Evolutionary conservation across 2,329 filamentous ascomycete genomes (phyloP).

Genomic region (Metarhizium album): DNA sequence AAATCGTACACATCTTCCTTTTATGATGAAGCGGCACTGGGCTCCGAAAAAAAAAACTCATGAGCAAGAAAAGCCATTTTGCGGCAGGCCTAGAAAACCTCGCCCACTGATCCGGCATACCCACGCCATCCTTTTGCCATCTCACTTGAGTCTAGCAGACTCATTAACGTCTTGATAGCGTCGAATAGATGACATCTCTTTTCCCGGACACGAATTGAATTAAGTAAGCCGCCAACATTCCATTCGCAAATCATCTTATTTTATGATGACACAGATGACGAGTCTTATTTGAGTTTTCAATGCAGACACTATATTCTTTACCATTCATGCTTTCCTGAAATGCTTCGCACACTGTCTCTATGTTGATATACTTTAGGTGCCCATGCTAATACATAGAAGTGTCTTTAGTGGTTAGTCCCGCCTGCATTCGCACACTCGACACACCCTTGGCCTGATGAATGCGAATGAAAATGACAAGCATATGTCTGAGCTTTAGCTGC

Average conservation of each 20-base stretch:
- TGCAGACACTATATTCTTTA: slow-evolving; percentile 56
- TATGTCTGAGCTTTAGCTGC: slow-evolving; percentile 74
- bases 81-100: slow-evolving; percentile 99
- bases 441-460: slow-evolving; percentile 58
- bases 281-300: slow-evolving; percentile 66
- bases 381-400: slow-evolving; percentile 13
- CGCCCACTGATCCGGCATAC: slow-evolving; percentile 67
- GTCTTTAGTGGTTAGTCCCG: slow-evolving; percentile 13
- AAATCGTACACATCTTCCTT: slow-evolving; percentile 17
- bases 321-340: slow-evolving; percentile 62
- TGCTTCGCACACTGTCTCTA: slow-evolving; percentile 2
- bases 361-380: slow-evolving; percentile 1
- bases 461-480: slow-evolving; percentile 87
- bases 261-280: slow-evolving; percentile 45
- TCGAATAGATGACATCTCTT: not conserved
- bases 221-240: slow-evolving; percentile 1
- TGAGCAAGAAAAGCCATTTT: slow-evolving; percentile 81
- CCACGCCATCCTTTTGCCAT: slow-evolving; percentile 7
- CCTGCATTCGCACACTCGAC: not conserved
- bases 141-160: not conserved
- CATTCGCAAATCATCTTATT: not conserved
- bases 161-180: slow-evolving; percentile 5
- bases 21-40: slow-evolving; percentile 93
- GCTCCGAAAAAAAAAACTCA: slow-evolving; percentile 71
- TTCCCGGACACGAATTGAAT: not conserved